Conservation (phyloP, 2,329 filamentous ascomycete species). For the Grosmannia huntii region DNA sequence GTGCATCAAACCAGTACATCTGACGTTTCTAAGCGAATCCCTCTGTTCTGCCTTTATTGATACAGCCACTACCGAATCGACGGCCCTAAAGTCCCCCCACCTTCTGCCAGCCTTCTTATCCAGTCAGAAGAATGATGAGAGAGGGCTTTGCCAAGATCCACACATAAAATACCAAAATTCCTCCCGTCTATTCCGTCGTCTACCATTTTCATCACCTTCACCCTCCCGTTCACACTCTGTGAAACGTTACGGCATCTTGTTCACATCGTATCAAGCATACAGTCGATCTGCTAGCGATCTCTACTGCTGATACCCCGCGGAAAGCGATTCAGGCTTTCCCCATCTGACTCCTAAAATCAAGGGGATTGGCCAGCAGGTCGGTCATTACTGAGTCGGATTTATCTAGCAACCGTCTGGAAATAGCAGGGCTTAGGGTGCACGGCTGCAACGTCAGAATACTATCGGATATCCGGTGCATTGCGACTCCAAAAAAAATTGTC, state of each 20-base stretch:
- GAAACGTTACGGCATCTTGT: neutral
- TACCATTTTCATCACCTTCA: too few species aligned
- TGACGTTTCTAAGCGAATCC: too few species aligned
- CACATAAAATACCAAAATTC: conserved; percentile 1
- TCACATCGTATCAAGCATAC: neutral
- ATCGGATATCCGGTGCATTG: too few species aligned
- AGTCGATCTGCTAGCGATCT: neutral
- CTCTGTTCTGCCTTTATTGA: neutral
- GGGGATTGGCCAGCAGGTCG: neutral
- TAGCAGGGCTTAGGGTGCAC: too few species aligned
- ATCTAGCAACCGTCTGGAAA: too few species aligned
- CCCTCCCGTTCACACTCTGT: neutral
- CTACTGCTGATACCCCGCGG: neutral
- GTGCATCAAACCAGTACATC: too few species aligned
- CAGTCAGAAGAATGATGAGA: neutral
- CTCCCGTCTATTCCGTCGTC: neutral
- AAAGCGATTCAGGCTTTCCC: neutral
- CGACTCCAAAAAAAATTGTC: too few species aligned
- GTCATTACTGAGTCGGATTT: too few species aligned
- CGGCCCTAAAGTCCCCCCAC: neutral
- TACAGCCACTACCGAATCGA: neutral
- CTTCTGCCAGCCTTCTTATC: neutral
- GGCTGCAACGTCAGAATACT: too few species aligned
- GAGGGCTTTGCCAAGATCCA: neutral
- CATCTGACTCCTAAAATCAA: neutral